Evolutionary conservation across 192 early-diverging fungal species (phyloP), one percentile per base, ranked within the genome.

Genomic region (Rhizophlyctis rosea): DNA sequence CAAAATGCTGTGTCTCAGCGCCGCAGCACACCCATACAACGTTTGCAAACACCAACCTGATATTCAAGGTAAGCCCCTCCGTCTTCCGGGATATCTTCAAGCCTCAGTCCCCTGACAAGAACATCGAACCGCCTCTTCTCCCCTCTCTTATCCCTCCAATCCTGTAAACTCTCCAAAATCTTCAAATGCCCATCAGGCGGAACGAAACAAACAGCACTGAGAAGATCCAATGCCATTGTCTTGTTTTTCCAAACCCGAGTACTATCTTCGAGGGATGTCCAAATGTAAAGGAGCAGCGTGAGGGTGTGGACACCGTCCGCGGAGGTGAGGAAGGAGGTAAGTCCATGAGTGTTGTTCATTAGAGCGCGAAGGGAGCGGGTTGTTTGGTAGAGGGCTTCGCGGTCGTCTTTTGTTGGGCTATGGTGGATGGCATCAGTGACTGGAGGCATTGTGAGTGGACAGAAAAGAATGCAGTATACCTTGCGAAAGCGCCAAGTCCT

Each of bases 201-300:
- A n/a, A 69, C 50, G 29, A 69, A 71, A 59, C 67, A 69, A 4
- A 69, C 69, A 3, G 67, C 67, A 23, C 65, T 64, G 5, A 69
- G 54, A 9, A 69, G 27, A 24, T 69, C 67, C 4, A 69, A 3
- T 18, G 60, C 50, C 25, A 68, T 11, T 3, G 67, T 71, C 34
- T 47, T 24, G 7, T 23, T 44, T 4, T 50, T 58, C 5, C 68
- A 29, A 3, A 28, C 4, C 2, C 3, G 4, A 27, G 27, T 68
- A 25, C 4, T 30, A n/a, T n/a, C n/a, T n/a, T n/a, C n/a, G n/a
- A n/a, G n/a, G n/a, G n/a, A n/a, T n/a, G n/a, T n/a, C n/a, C n/a
- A n/a, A n/a, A n/a, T n/a, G n/a, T n/a, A n/a, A 21, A 69, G 57
- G 3, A 13, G 49, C 3, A 69, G 60, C 5, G 65, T 54, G n/a